Conservation (phyloP, 148 eudicot genomes). For the Mesembryanthemum crystallinum region DNA sequence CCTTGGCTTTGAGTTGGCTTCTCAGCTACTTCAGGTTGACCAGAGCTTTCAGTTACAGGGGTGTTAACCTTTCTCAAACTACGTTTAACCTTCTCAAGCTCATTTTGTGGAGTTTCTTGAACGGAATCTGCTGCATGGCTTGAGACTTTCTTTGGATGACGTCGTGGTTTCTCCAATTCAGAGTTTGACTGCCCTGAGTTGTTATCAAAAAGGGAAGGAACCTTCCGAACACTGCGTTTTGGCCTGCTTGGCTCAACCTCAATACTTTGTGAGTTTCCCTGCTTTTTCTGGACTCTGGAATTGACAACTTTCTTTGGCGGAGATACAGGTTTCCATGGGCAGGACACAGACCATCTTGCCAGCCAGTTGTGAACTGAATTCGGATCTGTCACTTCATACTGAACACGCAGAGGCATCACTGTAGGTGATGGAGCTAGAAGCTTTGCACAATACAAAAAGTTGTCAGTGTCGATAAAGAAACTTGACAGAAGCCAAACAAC, state of each 20-base stretch:
- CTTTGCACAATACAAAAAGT: conserved; percentile 22
- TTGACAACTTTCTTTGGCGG: conserved; percentile 36
- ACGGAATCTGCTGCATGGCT: conserved; percentile 39
- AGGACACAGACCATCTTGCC: conserved; percentile 50
- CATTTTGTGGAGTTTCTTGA: conserved; percentile 48
- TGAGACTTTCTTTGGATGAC: conserved; percentile 41
- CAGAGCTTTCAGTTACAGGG: conserved; percentile 35
- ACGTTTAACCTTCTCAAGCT: conserved; percentile 59
- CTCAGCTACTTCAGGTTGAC: conserved; percentile 30
- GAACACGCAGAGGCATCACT: conserved; percentile 51
- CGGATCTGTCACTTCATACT: conserved; percentile 47
- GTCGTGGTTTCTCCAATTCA: conserved; percentile 49
- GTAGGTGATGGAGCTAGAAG: conserved; percentile 53
- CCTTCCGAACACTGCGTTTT: conserved; percentile 43
- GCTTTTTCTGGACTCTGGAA: conserved; percentile 42
- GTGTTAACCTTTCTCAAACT: conserved; percentile 50
- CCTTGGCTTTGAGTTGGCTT: conserved; percentile 28
- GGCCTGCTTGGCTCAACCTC: conserved; percentile 46
- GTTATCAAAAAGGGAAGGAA: conserved; percentile 33
- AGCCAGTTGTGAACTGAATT: conserved; percentile 51
- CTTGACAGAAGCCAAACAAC: conserved; percentile 10
- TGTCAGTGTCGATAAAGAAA: conserved; percentile 2
- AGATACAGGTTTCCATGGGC: conserved; percentile 46
- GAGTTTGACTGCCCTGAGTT: conserved; percentile 30
- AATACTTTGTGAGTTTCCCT: conserved; percentile 29